Percentiles rank a stretch among this genome's conserved stretches.
phyloP scores from a whole-genome alignment of 306 rosid genomes.

The Vigna trinervia region DNA sequence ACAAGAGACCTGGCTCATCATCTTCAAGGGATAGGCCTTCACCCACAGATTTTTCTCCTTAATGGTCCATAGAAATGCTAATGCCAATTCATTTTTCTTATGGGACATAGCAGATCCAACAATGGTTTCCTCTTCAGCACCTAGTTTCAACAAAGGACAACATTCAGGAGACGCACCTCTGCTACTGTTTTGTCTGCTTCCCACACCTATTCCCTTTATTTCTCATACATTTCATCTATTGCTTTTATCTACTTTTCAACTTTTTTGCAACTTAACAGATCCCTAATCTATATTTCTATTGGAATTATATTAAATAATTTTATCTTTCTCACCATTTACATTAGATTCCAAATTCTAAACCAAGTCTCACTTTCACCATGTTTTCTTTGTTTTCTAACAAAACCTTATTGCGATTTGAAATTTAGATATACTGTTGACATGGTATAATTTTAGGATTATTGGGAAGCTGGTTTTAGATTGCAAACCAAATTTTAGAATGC shows the following conservation, averaged over 20 bases:
- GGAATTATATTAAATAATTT: no score
- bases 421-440: no score
- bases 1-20: neutral
- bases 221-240: constrained; percentile 13
- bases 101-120: neutral
- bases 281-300: no score
- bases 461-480: neutral
- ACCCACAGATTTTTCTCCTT: constrained; percentile 48
- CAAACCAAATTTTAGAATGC: neutral
- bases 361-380: neutral
- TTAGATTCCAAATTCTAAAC: no score
- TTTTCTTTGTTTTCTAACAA: neutral
- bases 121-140: constrained; percentile 48
- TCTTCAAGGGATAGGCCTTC: constrained; percentile 10
- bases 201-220: neutral
- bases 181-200: neutral
- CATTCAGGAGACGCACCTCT: neutral
- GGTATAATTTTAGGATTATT: neutral
- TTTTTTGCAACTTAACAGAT: no score
- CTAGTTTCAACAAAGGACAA: constrained; percentile 47
- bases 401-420: neutral
- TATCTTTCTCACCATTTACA: no score
- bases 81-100: constrained; percentile 11
- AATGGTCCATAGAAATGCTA: constrained; percentile 44
- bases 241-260: no score